Evolutionary conservation across 2,329 filamentous ascomycete genomes (phyloP), one percentile per base, ranked within the genome.

Genomic region (Claviceps citrina): DNA sequence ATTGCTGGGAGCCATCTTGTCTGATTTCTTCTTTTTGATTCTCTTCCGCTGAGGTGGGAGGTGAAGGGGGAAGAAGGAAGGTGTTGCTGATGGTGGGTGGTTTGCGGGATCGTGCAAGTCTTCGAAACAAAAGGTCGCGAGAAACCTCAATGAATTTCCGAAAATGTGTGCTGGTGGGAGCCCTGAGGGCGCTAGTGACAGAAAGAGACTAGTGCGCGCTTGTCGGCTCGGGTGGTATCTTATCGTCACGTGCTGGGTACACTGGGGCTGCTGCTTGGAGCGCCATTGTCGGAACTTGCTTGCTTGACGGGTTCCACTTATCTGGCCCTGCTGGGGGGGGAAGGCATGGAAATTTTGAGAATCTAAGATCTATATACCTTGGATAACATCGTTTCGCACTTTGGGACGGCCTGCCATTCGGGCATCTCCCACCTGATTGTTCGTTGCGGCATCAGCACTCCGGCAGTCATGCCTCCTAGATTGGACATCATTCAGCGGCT

Each of bases 1-100:
- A 73, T 95, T 93, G 60, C 78, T 76, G 66, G 89, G 84, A 64
- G 87, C 85, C 89, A 95, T 95, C 65, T 78, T 91, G 79, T 72
- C 65, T 67, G 58, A 54, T 56, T 56, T 55, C 26, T 26, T 59
- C 59, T 49, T 53, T 55, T 54, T n/a, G n/a, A n/a, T n/a, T n/a
- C n/a, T n/a, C n/a, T n/a, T n/a, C n/a, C n/a, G n/a, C n/a, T 49
- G 45, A 51, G 46, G 51, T 54, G 53, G 53, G 55, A 47, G 44
- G 45, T 47, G 41, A 25, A 35, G 46, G 49, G 49, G 49, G 44
- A 45, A 39, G 53, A 53, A 51, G 54, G 48, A 24, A 49, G 47
- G 44, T n/a, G n/a, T 51, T 47, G 49, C 48, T 48, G 32, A 27
- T 18, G 20, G 22, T 49, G 48, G 32, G 26, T 34, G 13, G 39